Conservation (phyloP, 805 yeast genomes). For the Starmera quercuum region DNA sequence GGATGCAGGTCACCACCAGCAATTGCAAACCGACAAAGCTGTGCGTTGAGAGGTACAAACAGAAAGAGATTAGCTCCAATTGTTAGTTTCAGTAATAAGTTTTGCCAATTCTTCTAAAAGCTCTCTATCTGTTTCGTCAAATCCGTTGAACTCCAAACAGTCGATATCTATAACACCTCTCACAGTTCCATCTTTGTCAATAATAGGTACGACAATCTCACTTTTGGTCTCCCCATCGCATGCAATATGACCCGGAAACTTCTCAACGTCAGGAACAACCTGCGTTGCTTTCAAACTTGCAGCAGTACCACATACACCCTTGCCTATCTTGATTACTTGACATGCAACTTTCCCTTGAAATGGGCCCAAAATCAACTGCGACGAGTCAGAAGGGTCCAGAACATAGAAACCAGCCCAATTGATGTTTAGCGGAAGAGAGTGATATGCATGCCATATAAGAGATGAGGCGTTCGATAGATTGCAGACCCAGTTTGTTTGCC, state of each 20-base stretch:
- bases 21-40: too few species aligned
- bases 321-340: constrained; percentile 68
- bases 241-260: constrained; percentile 90
- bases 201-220: constrained; percentile 87
- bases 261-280: constrained; percentile 67
- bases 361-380: constrained; percentile 73
- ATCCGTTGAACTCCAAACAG: constrained; percentile 57
- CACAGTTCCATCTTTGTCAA: constrained; percentile 31
- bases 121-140: constrained; percentile 52
- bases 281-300: constrained; percentile 56
- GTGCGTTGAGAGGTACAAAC: too few species aligned
- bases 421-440: constrained; percentile 45
- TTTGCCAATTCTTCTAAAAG: constrained; percentile 54
- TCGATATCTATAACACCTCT: constrained; percentile 86
- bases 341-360: constrained; percentile 97
- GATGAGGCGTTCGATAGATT: constrained; percentile 84
- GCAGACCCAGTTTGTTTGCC: constrained; percentile 78
- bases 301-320: constrained; percentile 90
- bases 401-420: constrained; percentile 96
- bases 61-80: constrained; percentile 26
- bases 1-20: too few species aligned
- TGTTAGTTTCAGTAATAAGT: constrained; percentile 44
- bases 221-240: constrained; percentile 94
- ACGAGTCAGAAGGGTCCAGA: constrained; percentile 19
- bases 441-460: constrained; percentile 82